Conservation (phyloP, 2,329 filamentous ascomycete species). For the Aureobasidium musti region DNA sequence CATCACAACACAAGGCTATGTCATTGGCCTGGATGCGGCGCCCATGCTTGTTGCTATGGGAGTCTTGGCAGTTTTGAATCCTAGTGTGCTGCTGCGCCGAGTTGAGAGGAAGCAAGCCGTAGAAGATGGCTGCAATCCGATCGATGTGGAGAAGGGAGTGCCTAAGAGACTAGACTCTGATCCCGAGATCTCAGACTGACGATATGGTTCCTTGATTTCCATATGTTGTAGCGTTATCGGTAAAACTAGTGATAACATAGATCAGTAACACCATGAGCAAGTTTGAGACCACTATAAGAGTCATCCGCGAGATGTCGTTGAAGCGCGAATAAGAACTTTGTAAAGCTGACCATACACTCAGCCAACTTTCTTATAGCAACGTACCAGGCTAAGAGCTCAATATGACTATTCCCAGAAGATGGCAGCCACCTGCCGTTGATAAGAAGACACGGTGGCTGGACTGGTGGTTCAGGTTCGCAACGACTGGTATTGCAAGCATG, state of each 20-base stretch:
- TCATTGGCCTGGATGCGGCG: constrained; percentile 18
- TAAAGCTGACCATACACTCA: too few species aligned
- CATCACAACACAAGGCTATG: constrained; percentile 19
- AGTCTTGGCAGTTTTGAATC: constrained; percentile 17
- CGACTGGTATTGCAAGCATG: neutral
- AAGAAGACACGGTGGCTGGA: neutral
- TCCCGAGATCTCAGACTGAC: neutral
- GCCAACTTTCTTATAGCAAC: neutral
- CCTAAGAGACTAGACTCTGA: neutral
- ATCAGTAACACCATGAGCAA: constrained; percentile 1
- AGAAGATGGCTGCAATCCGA: neutral
- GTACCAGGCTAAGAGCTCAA: too few species aligned
- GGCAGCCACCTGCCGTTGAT: neutral
- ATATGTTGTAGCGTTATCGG: neutral
- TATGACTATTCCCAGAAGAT: constrained; percentile 1
- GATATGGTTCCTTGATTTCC: neutral
- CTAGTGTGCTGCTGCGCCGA: constrained; percentile 6
- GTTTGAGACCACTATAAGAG: neutral
- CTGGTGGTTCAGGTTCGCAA: neutral
- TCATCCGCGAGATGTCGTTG: neutral
- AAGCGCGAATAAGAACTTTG: neutral
- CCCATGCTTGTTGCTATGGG: constrained; percentile 24
- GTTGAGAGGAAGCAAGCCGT: neutral
- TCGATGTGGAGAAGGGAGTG: constrained; percentile 5
- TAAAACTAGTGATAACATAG: too few species aligned